phyloP scores from a whole-genome alignment of 345 rosid species.

The Populus davidiana region DNA sequence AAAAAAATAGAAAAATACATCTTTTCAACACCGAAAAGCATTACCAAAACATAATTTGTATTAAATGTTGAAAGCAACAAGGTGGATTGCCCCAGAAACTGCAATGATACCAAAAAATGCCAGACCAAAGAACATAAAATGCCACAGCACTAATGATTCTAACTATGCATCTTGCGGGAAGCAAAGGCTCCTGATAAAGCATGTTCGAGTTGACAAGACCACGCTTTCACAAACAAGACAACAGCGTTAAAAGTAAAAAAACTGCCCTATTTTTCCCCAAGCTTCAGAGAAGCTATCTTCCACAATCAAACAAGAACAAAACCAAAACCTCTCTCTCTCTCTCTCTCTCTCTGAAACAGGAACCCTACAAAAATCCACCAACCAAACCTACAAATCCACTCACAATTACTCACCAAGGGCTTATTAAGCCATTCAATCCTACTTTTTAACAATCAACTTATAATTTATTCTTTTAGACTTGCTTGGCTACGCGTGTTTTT shows the following conservation, averaged over 20 bases:
- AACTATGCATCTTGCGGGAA: neutral
- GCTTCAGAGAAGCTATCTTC: neutral
- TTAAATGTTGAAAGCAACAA: too few relatives aligned
- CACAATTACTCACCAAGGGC: slow-evolving; percentile 38
- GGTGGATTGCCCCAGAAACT: too few relatives aligned
- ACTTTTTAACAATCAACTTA: slow-evolving; percentile 54
- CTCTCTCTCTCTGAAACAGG: slow-evolving; percentile 20
- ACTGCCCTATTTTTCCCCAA: neutral
- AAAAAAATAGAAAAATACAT: too few relatives aligned
- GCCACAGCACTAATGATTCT: neutral
- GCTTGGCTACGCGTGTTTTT: too few relatives aligned
- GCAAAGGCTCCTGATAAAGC: neutral
- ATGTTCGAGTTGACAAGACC: neutral
- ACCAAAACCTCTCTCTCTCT: slow-evolving; percentile 25
- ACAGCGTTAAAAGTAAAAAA: neutral
- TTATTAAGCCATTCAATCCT: slow-evolving; percentile 26
- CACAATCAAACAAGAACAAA: neutral
- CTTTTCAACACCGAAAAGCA: too few relatives aligned
- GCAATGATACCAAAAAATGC: too few relatives aligned
- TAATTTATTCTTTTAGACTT: slow-evolving; percentile 41
- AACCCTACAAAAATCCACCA: slow-evolving; percentile 24
- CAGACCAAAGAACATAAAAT: neutral
- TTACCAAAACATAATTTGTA: too few relatives aligned
- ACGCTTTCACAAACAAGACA: neutral
- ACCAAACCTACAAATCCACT: slow-evolving; percentile 46